phyloP scores from a whole-genome alignment of 73 alveolate species.

The Tetrahymena borealis region DNA sequence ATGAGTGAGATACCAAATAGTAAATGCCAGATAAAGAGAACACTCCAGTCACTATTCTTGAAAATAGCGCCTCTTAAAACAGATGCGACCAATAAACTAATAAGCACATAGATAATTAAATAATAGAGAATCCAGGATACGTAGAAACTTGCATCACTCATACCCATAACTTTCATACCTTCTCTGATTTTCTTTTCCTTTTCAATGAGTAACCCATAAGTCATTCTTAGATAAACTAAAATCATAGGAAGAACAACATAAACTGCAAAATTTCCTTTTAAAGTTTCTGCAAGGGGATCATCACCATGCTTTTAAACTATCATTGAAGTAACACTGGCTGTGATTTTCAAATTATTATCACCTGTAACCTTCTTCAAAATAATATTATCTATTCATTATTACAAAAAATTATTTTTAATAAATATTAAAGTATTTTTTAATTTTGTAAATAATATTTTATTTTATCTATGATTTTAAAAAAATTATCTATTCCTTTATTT shows the following conservation, averaged over 20 bases:
- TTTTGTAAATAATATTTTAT: too few relatives aligned
- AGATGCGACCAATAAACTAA: slow-evolving; percentile 61
- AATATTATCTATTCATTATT: slow-evolving; percentile 6
- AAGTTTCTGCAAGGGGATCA: slow-evolving; percentile 17
- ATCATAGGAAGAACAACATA: slow-evolving; percentile 32
- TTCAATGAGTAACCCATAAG: slow-evolving; percentile 57
- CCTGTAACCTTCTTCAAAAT: background rate
- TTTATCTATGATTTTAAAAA: too few relatives aligned
- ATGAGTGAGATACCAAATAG: slow-evolving; percentile 1
- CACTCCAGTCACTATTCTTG: slow-evolving; percentile 15
- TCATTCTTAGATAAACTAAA: slow-evolving; percentile 37
- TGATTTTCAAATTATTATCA: background rate
- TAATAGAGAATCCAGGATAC: slow-evolving; percentile 82
- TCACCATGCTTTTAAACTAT: slow-evolving; percentile 2
- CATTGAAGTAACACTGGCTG: background rate
- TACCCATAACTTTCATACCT: slow-evolving; percentile 98
- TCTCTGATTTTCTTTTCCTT: slow-evolving; percentile 92
- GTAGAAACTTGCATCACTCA: slow-evolving; percentile 86
- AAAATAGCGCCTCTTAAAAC: slow-evolving; percentile 36
- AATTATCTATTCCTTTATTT: too few relatives aligned
- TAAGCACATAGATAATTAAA: slow-evolving; percentile 60
- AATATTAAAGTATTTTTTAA: too few relatives aligned
- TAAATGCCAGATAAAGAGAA: background rate
- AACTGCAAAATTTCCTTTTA: slow-evolving; percentile 28
- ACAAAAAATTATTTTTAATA: background rate